Base-by-base conservation (phyloP, 306 rosid genomes). In the Malus sylvestris region DNA sequence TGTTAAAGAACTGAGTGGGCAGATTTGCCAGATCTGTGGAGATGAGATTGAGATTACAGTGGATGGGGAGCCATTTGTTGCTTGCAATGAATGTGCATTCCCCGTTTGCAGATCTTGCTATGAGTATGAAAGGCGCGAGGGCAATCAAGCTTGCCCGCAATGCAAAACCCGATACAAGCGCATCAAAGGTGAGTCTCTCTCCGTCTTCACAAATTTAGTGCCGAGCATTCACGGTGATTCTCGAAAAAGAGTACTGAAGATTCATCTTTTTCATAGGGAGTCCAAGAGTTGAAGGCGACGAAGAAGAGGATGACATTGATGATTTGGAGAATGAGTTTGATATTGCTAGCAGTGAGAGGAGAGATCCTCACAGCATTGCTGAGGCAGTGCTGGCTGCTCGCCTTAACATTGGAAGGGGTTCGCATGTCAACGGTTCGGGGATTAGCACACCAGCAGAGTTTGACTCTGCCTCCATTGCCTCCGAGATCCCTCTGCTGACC, bases 61-160 rank as follows among this genome's bases (percentile, higher is more conserved):
- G 27, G 87, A 91, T 76, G 95, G 91, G 16, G 97, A 93, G 88
- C 91, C 93, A 2, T 91, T 93, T 88, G 87, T 91, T 79, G 98
- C 98, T 63, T 93, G 98, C 86, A 89, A 91, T 58, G 98, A 93
- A 84, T 93, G 98, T 80, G 98, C 98, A n/a, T 91, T 93, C 58
- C 98, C 98, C 3, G 93, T 93, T 15, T 93, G 98, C 69, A 85
- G 96, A 79, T 85, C 95, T 83, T 93, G 98, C 81, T 93, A 93
- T 68, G 97, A 93, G 82, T 93, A 93, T 69, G 98, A 93, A 87
- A 88, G 98, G 80, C 88, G 91, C 80, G 98, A 93, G 75, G 98
- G 98, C n/a, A 93, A 88, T 83, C 93, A 93, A 79, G 89, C 86
- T 29, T 93, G 98, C 16, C 98, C 98, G 67, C 98, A 93, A 69